phyloP scores from a whole-genome alignment of 805 yeast genomes.

The Ogataea philodendri region DNA sequence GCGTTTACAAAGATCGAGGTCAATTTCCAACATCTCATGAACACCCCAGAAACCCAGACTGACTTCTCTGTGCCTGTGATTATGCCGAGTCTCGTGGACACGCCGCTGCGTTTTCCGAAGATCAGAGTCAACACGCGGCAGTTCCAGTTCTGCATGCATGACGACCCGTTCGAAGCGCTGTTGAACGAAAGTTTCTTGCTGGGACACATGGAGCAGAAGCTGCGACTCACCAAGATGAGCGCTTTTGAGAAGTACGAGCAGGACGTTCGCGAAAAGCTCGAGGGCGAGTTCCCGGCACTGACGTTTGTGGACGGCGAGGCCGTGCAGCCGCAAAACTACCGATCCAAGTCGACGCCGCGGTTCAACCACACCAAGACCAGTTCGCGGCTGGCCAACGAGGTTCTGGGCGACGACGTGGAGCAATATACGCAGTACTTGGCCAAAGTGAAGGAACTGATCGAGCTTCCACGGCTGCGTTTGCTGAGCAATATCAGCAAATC shows the following conservation, averaged over 20 bases:
- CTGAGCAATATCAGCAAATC: slow-evolving; percentile 31
- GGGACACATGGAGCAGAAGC: slow-evolving; percentile 64
- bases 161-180: slow-evolving; percentile 86
- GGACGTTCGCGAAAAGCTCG: slow-evolving; percentile 21
- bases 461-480: slow-evolving; percentile 29
- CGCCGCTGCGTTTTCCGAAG: slow-evolving; percentile 50
- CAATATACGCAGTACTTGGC: slow-evolving; percentile 24
- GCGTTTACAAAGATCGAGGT: slow-evolving; percentile 55
- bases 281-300: slow-evolving; percentile 34
- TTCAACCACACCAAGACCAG: neutral
- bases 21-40: slow-evolving; percentile 28
- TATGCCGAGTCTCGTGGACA: slow-evolving; percentile 35
- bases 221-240: slow-evolving; percentile 48
- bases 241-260: slow-evolving; percentile 25
- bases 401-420: slow-evolving; percentile 19
- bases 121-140: slow-evolving; percentile 54
- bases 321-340: slow-evolving; percentile 10
- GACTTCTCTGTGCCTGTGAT: slow-evolving; percentile 34
- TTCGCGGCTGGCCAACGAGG: slow-evolving; percentile 25
- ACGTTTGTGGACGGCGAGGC: slow-evolving; percentile 25
- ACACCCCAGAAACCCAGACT: slow-evolving; percentile 18
- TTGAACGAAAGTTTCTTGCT: slow-evolving; percentile 61
- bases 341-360: neutral
- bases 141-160: slow-evolving; percentile 68
- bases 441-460: slow-evolving; percentile 26